Conservation (phyloP, 805 yeast species). For the Vanderwaltozyma yarrowii region DNA sequence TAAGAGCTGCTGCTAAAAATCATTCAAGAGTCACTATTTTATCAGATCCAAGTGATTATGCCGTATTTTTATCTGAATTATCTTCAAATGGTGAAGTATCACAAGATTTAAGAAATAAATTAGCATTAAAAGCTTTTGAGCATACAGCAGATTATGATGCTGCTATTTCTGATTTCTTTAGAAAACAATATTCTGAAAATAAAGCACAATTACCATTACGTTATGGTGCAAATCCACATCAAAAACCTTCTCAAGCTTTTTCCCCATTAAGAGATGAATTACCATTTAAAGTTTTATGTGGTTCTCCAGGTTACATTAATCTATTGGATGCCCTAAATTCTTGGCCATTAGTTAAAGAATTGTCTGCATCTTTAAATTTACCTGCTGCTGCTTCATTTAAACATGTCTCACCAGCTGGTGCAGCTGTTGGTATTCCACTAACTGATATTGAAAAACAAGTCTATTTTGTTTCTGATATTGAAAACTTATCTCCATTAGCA, state of each 20-base stretch:
- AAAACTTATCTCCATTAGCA: slow-evolving; percentile 92
- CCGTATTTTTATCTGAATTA: slow-evolving; percentile 76
- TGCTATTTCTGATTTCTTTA: slow-evolving; percentile 91
- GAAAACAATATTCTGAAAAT: slow-evolving; percentile 92
- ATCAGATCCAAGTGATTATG: slow-evolving; percentile 90
- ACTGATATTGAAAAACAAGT: slow-evolving; percentile 86
- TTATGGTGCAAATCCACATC: slow-evolving; percentile 99
- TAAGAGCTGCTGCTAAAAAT: slow-evolving; percentile 98
- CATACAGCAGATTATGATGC: slow-evolving; percentile 97
- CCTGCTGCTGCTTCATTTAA: slow-evolving; percentile 99
- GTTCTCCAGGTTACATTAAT: slow-evolving; percentile 97
- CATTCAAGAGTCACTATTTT: slow-evolving; percentile 92
- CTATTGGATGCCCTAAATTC: slow-evolving; percentile 93
- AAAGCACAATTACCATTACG: slow-evolving; percentile 84
- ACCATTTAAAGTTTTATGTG: slow-evolving; percentile 88
- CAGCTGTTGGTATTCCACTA: slow-evolving; percentile 92
- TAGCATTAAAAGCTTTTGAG: slow-evolving; percentile 95
- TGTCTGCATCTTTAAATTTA: slow-evolving; percentile 83
- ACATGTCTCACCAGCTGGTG: slow-evolving; percentile 99
- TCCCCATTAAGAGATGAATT: slow-evolving; percentile 74
- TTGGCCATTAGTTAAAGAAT: slow-evolving; percentile 97
- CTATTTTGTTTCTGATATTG: slow-evolving; percentile 90
- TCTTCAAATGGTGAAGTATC: slow-evolving; percentile 58
- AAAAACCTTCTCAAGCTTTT: slow-evolving; percentile 97
- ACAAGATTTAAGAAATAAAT: slow-evolving; percentile 60